Percentiles rank a stretch among this genome's conserved stretches.
phyloP scores from a whole-genome alignment of 2,329 filamentous ascomycete species.

The Orbilia brochopaga region DNA sequence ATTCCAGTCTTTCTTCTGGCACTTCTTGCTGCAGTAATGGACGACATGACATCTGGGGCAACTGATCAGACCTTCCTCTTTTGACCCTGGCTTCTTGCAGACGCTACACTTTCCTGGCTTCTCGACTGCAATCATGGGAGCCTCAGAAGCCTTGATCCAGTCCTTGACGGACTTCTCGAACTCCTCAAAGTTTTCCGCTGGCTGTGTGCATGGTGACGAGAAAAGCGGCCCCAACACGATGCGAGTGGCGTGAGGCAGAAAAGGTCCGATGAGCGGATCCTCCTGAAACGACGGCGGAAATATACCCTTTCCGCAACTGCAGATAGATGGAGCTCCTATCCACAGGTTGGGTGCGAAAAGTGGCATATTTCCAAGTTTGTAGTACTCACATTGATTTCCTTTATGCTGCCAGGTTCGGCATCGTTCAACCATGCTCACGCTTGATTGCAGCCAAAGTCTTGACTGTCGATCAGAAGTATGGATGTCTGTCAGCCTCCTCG shows the following conservation, averaged over 20 bases:
- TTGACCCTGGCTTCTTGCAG: background rate
- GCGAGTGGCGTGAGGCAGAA: slow-evolving; percentile 14
- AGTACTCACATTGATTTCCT: slow-evolving; percentile 25
- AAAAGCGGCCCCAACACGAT: slow-evolving; percentile 14
- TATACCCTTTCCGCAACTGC: slow-evolving; percentile 32
- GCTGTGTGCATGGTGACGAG: slow-evolving; percentile 4
- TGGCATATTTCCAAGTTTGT: slow-evolving; percentile 11
- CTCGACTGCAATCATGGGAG: too few relatives aligned
- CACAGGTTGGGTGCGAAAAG: slow-evolving; percentile 8
- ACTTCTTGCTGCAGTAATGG: slow-evolving; percentile 10
- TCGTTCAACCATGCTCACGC: slow-evolving; percentile 27
- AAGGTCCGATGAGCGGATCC: slow-evolving; percentile 7
- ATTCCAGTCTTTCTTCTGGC: slow-evolving; percentile 18
- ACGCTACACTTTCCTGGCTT: slow-evolving; percentile 7
- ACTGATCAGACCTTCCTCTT: background rate
- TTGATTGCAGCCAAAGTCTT: slow-evolving; percentile 55
- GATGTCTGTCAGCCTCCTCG: slow-evolving; percentile 56
- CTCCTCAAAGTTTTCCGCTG: background rate
- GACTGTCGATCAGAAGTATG: slow-evolving; percentile 63
- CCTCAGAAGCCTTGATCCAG: background rate
- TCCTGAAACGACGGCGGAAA: slow-evolving; percentile 16
- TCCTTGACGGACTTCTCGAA: background rate
- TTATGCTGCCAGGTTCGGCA: slow-evolving; percentile 27
- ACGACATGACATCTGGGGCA: slow-evolving; percentile 3
- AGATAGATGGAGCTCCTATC: slow-evolving; percentile 13